phyloP scores from a whole-genome alignment of 164 flowering plant genomes.

The Aristolochia californica region DNA sequence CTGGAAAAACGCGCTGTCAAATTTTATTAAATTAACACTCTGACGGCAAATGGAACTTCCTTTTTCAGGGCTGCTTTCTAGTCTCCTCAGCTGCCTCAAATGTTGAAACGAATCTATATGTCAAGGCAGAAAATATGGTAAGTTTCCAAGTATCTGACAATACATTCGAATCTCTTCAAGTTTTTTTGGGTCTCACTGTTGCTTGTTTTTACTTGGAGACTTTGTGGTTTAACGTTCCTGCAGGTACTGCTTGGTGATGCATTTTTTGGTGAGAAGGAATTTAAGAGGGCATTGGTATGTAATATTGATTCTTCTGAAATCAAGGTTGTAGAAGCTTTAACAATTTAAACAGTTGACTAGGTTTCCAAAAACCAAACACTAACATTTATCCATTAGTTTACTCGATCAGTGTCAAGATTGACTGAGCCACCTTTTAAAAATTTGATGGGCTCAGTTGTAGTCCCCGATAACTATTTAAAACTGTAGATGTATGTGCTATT shows the following conservation, averaged over 20 bases:
- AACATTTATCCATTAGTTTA: too few relatives aligned
- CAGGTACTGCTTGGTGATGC: slow-evolving; percentile 88
- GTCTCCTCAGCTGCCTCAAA: slow-evolving; percentile 60
- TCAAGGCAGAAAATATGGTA: slow-evolving; percentile 76
- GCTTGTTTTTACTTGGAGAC: neutral
- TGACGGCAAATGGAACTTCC: neutral
- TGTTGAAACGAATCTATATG: slow-evolving; percentile 54
- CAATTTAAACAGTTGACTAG: too few relatives aligned
- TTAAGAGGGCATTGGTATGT: slow-evolving; percentile 67
- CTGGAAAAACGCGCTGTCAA: neutral
- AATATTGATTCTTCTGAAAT: neutral
- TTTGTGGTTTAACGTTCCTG: neutral
- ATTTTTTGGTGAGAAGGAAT: slow-evolving; percentile 67
- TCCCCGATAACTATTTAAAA: too few relatives aligned
- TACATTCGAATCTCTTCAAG: neutral
- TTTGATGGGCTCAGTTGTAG: too few relatives aligned
- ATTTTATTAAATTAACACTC: too few relatives aligned
- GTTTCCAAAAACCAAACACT: too few relatives aligned
- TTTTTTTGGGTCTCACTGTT: neutral
- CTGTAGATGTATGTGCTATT: too few relatives aligned
- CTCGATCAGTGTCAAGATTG: too few relatives aligned
- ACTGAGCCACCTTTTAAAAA: too few relatives aligned
- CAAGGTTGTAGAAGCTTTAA: too few relatives aligned
- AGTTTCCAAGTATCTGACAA: neutral
- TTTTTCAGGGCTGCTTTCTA: slow-evolving; percentile 65